These are phyloP conservation scores for Clohesyomyces aquaticus DNA, from an alignment of 495 filamentous ascomycete genomes.

Conservation along the genomic window DNA sequence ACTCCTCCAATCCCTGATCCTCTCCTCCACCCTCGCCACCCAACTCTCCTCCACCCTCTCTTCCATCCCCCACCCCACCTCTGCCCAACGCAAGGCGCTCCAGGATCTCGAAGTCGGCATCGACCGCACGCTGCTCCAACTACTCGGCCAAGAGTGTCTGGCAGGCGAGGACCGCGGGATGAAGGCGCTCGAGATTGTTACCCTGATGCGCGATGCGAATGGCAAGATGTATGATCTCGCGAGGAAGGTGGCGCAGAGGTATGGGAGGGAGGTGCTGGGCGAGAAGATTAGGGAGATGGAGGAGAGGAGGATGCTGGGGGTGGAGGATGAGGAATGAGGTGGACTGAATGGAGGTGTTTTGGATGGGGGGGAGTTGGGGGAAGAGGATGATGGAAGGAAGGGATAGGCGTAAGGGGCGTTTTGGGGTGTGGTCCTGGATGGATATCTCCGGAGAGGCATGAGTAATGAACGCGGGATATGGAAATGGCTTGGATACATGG, in stretches of 20 bases:
- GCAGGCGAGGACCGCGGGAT: conserved; percentile 91
- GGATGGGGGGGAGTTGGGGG: too few relatives aligned
- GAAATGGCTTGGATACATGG: too few relatives aligned
- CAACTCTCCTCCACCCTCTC: conserved; percentile 74
- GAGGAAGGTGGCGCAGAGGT: conserved; percentile 78
- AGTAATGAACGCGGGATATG: too few relatives aligned
- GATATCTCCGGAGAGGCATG: too few relatives aligned
- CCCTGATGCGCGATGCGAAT: conserved; percentile 71
- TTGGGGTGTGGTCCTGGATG: too few relatives aligned
- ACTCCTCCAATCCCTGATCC: conserved; percentile 73
- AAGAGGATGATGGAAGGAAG: too few relatives aligned
- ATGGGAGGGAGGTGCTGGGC: conserved; percentile 72
- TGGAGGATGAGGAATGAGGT: conserved; percentile 50
- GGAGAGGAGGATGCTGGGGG: conserved; percentile 63
- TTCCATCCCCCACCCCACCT: conserved; percentile 60
- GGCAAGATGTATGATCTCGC: conserved; percentile 87
- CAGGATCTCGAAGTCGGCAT: conserved; percentile 73
- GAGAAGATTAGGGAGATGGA: conserved; percentile 85
- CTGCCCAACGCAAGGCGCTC: conserved; percentile 71
- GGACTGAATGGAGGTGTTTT: too few relatives aligned
- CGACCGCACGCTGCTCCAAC: conserved; percentile 85
- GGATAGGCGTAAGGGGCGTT: too few relatives aligned
- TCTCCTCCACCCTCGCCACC: conserved; percentile 67
- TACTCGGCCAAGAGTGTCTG: conserved; percentile 86
- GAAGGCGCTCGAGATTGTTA: conserved; percentile 86